phyloP scores from a whole-genome alignment of 805 yeast species.

The Phaffomyces antillensis region DNA sequence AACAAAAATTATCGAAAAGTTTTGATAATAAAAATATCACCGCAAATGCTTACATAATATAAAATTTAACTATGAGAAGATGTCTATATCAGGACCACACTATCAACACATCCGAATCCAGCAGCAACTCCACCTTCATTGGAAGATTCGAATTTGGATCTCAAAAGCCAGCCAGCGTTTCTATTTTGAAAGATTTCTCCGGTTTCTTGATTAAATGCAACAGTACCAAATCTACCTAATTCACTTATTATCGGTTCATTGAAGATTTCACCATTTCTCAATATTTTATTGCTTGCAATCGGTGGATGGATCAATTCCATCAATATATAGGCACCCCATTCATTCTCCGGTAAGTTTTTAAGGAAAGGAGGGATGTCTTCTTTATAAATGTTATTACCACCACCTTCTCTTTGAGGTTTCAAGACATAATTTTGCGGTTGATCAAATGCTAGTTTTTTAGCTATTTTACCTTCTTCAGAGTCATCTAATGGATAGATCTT shows the following conservation, averaged over 20 bases:
- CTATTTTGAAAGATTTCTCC: constrained; percentile 56
- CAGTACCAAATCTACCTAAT: constrained; percentile 83
- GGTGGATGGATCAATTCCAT: constrained; percentile 92
- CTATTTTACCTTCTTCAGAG: constrained; percentile 51
- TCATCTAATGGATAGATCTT: constrained; percentile 82
- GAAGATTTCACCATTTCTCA: constrained; percentile 56
- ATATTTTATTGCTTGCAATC: constrained; percentile 55
- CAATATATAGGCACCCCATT: constrained; percentile 86
- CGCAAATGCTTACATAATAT: neutral
- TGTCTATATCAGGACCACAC: constrained; percentile 43
- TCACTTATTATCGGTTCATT: constrained; percentile 82
- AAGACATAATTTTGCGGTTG: constrained; percentile 69
- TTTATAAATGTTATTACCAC: constrained; percentile 91
- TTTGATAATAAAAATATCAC: neutral
- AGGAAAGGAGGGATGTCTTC: constrained; percentile 76
- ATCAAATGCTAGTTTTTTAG: constrained; percentile 60
- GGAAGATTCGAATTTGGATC: constrained; percentile 81
- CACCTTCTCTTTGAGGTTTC: constrained; percentile 98
- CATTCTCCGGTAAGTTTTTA: constrained; percentile 46
- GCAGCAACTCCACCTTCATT: constrained; percentile 99
- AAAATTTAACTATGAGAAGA: neutral
- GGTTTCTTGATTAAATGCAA: constrained; percentile 59
- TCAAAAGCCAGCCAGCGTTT: constrained; percentile 75
- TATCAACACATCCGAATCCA: constrained; percentile 95
- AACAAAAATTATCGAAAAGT: neutral